Base-by-base conservation (phyloP, 2,329 filamentous ascomycete genomes). In the Fusarium sp. region DNA sequence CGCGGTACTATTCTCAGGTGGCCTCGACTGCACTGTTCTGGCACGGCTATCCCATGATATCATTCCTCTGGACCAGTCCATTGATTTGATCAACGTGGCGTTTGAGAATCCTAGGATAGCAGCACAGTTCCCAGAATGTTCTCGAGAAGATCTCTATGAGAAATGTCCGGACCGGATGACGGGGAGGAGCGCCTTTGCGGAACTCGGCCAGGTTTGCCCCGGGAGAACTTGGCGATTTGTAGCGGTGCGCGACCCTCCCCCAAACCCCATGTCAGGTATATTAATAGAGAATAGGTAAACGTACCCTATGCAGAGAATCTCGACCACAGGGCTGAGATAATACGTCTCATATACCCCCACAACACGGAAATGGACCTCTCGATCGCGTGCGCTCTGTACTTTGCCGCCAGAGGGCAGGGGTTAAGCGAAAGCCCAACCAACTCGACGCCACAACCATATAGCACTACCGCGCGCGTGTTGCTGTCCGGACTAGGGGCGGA, bases 331-430 rank as follows among this genome's bases (percentile, higher is more conserved):
- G 76, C 86, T 4, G 86, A 86, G 28, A 88, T 99, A 18, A 87
- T 95, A 39, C 86, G 89, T 3, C 84, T 99, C 16, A 98, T 99
- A 78, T 87, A 92, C 72, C 96, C 96, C 0, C 96, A 99, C 80
- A 95, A 97, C 72, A 99, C 96, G 0, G 96, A 99, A 80, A 99
- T 99, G 96, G 96, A 99, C 75, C 85, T 99, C 1, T 99, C 96
- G 4, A 99, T 99, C 73, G 92, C 93, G 0, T 92, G 89, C 73
- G 96, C 96, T 0, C 85, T 99, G n/a, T 98, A 98, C 79, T 99
- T 99, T 82, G 94, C 96, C 7, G 91, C 95, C 1, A 88, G 94
- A 40, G 95, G 94, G 1, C 79, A 82, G 53, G 94, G 91, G 0
- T 70, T 78, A 16, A 82, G 85, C 40, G 82, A 82, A 58, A 76